Evolutionary conservation across 495 filamentous ascomycete species (phyloP).

Genomic region (Neurospora sp.): DNA sequence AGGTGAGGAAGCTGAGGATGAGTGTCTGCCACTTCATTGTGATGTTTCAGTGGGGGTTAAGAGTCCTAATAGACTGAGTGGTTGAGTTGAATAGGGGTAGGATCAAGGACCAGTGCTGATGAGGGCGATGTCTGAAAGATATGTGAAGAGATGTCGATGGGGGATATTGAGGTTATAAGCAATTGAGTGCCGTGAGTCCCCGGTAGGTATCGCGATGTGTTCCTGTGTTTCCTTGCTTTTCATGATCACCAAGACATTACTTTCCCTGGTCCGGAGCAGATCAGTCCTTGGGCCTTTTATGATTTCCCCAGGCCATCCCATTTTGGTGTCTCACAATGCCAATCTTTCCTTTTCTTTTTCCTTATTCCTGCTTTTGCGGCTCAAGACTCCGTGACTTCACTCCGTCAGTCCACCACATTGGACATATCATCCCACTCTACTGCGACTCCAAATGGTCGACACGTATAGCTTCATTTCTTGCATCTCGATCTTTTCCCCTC

Average conservation of each 20-base stretch:
- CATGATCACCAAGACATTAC: background rate
- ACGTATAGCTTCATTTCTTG: background rate
- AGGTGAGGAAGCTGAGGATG: conserved; percentile 2
- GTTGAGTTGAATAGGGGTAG: background rate
- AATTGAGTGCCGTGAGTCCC: background rate
- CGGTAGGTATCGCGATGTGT: background rate
- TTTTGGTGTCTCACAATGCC: background rate
- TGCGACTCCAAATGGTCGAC: background rate
- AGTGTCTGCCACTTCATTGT: conserved; percentile 14
- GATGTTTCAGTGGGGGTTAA: background rate
- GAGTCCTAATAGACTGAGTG: background rate
- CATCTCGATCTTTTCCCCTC: background rate
- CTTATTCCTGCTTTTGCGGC: background rate
- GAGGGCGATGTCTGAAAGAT: background rate
- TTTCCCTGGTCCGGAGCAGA: background rate
- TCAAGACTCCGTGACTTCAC: background rate
- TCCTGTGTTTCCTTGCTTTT: background rate
- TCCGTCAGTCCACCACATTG: background rate
- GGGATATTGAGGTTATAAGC: background rate
- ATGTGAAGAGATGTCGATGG: background rate
- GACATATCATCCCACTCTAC: background rate
- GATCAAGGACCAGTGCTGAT: background rate
- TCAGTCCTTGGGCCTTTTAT: background rate
- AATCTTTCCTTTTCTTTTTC: background rate
- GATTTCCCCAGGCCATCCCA: background rate